Percentiles rank a stretch among this genome's conserved stretches.
Conservation (phyloP, 164 flowering plant species). For the Santalum album region DNA sequence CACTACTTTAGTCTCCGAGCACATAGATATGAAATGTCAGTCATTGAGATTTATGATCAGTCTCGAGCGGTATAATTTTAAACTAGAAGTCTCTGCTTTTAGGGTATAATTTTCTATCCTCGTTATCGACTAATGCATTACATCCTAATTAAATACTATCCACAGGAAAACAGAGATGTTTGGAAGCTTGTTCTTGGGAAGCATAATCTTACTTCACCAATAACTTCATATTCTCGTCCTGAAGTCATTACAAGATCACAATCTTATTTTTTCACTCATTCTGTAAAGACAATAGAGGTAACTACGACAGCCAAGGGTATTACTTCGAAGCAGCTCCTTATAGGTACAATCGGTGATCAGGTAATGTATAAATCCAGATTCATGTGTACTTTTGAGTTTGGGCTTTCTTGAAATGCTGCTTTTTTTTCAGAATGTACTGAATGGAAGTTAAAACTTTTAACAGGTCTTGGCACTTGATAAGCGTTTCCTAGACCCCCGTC, state of each 20-base stretch:
- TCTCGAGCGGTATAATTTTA: conserved; percentile 74
- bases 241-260: conserved; percentile 81
- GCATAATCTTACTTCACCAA: conserved; percentile 85
- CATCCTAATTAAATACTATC: conserved; percentile 4
- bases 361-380: conserved; percentile 24
- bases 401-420: background rate
- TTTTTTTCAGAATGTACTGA: background rate
- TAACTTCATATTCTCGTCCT: conserved; percentile 83
- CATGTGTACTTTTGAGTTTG: background rate
- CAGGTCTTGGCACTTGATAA: conserved; percentile 95
- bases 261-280: conserved; percentile 79
- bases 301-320: conserved; percentile 93
- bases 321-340: conserved; percentile 92
- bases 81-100: conserved; percentile 1
- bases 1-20: conserved; percentile 98
- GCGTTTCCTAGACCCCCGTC: conserved; percentile 84
- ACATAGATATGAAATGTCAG: conserved; percentile 96
- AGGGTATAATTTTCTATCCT: conserved; percentile 1
- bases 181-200: conserved; percentile 87
- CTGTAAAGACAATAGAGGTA: conserved; percentile 80
- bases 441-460: background rate
- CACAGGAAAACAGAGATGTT: conserved; percentile 90
- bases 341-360: conserved; percentile 97
- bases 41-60: conserved; percentile 91
- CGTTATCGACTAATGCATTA: background rate